Conservation (phyloP, 176 grass and related monocot species). For the Tillandsia fasciculata region DNA sequence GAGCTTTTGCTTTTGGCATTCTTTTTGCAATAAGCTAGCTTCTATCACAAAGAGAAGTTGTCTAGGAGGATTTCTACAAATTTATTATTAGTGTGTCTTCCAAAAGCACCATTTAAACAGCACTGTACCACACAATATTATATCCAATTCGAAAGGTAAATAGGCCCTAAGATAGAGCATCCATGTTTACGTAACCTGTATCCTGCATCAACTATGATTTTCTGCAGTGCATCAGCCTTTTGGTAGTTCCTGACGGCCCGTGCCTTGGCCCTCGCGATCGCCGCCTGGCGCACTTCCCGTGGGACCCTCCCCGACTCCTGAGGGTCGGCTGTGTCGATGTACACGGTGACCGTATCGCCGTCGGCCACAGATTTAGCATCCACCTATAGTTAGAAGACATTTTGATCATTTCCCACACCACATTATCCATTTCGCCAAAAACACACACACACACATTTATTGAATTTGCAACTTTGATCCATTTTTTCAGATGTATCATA, state of each 20-base stretch:
- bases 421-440: too few species aligned
- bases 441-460: too few species aligned
- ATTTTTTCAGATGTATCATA: too few species aligned
- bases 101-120: too few species aligned
- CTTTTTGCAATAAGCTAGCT: too few species aligned
- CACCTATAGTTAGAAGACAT: constrained; percentile 31
- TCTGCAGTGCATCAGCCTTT: constrained; percentile 45
- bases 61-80: too few species aligned
- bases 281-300: constrained; percentile 23
- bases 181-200: constrained; percentile 40
- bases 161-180: too few species aligned
- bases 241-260: constrained; percentile 27
- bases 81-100: too few species aligned
- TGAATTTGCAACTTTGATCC: not conserved
- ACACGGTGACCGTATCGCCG: constrained; percentile 72
- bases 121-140: too few species aligned
- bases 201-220: constrained; percentile 51
- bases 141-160: too few species aligned
- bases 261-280: constrained; percentile 17
- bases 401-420: not conserved
- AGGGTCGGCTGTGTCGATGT: constrained; percentile 30
- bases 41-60: too few species aligned
- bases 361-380: constrained; percentile 50
- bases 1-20: too few species aligned
- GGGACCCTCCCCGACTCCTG: constrained; percentile 37